These are phyloP conservation scores for Cymbidium sinense DNA, from an alignment of 106 monocot genomes.

Conservation along the genomic window DNA sequence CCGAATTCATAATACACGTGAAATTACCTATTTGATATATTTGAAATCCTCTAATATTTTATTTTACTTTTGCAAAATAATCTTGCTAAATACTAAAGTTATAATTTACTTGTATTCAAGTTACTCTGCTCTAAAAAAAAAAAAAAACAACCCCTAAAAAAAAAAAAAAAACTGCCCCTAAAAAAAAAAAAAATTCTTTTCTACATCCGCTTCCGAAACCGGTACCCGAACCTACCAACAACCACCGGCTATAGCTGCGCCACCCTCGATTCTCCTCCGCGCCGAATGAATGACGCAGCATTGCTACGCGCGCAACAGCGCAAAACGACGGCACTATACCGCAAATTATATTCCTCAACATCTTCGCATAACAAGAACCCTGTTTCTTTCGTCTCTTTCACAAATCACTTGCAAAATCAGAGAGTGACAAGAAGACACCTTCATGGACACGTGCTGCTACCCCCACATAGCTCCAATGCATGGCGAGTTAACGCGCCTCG, in stretches of 20 bases:
- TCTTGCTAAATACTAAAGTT: too few relatives aligned
- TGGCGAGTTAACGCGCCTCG: neutral
- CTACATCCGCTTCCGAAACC: too few relatives aligned
- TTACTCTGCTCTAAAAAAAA: too few relatives aligned
- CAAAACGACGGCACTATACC: neutral
- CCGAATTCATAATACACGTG: too few relatives aligned
- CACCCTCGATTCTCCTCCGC: neutral
- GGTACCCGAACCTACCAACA: neutral
- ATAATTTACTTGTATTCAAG: too few relatives aligned
- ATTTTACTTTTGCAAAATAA: too few relatives aligned
- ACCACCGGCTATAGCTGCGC: neutral
- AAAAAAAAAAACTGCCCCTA: too few relatives aligned
- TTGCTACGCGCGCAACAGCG: neutral
- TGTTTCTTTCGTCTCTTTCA: neutral
- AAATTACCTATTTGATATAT: too few relatives aligned
- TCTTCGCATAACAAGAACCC: neutral
- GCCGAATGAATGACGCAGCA: neutral
- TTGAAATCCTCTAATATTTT: too few relatives aligned
- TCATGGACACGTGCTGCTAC: neutral
- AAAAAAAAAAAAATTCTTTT: too few relatives aligned
- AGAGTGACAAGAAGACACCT: conserved; percentile 1
- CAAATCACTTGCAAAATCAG: neutral
- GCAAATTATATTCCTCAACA: neutral
- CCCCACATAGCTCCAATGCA: neutral
- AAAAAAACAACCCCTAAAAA: too few relatives aligned